A percentile compares a stretch with the other conserved stretches of the same genome.
Evolutionary conservation across 352 stramenopile species (phyloP).

Genomic region (Phytophthora cajani): DNA sequence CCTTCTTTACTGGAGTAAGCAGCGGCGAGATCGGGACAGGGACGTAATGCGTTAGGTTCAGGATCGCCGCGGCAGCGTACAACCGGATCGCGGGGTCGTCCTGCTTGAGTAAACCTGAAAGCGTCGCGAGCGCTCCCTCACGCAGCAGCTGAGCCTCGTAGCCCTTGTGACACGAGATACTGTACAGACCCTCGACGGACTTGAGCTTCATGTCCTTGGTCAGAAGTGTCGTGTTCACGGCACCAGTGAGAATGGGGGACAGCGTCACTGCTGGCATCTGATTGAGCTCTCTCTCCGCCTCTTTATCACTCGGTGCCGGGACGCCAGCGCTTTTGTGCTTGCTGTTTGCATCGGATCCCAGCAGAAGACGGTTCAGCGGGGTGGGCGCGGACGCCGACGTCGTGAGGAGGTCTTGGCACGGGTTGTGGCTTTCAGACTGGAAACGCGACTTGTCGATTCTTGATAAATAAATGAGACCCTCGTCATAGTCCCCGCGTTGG

Average conservation of each 20-base stretch:
- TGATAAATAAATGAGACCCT: conserved; percentile 88
- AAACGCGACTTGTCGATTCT: conserved; percentile 80
- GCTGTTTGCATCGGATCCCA: conserved; percentile 21
- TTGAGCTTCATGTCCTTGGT: conserved; percentile 81
- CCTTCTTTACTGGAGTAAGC: conserved; percentile 30
- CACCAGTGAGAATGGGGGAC: conserved; percentile 10
- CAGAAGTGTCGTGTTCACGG: conserved; percentile 37
- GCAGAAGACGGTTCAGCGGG: conserved; percentile 55
- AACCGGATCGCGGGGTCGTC: conserved; percentile 73
- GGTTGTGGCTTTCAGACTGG: conserved; percentile 59
- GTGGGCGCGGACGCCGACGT: conserved; percentile 49
- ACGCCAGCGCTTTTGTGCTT: conserved; percentile 26
- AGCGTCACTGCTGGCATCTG: conserved; percentile 34
- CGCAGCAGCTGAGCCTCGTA: conserved; percentile 78
- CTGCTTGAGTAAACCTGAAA: conserved; percentile 68
- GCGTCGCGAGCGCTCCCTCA: conserved; percentile 67
- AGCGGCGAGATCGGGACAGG: conserved; percentile 20
- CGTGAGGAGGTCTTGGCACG: conserved; percentile 59
- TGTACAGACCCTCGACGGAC: conserved; percentile 79
- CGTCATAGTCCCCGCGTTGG: conserved; percentile 83
- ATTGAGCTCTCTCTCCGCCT: conserved; percentile 27
- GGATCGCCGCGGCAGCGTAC: conserved; percentile 72
- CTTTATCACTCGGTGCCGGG: conserved; percentile 16
- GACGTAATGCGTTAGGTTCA: conserved; percentile 67
- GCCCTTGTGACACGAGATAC: conserved; percentile 76